Percentiles rank a stretch among this genome's conserved stretches.
Evolutionary conservation across 345 rosid genomes (phyloP).

Genomic region (Hibiscus tridactylites): DNA sequence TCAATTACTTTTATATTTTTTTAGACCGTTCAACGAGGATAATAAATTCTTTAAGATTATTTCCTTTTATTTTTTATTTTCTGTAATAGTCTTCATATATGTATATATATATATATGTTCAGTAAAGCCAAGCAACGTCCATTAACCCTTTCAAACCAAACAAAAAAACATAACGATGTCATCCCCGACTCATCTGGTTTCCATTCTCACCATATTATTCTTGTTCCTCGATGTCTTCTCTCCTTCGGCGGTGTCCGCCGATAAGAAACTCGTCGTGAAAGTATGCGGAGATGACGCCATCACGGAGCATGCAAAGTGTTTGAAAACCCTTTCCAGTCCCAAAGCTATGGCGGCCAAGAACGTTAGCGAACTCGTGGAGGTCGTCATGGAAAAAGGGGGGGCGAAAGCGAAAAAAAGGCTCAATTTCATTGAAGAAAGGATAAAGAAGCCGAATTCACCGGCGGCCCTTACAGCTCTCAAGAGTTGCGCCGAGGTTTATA

Average conservation of each 20-base stretch:
- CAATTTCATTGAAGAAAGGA: background rate
- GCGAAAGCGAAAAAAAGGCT: background rate
- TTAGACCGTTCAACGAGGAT: no score
- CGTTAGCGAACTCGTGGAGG: background rate
- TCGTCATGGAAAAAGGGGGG: background rate
- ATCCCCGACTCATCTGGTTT: background rate
- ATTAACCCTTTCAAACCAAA: background rate
- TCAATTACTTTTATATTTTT: no score
- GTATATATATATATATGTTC: no score
- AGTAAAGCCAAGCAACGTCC: background rate
- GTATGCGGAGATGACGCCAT: background rate
- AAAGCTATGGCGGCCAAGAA: background rate
- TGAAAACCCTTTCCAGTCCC: background rate
- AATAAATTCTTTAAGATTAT: no score
- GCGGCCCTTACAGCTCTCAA: background rate
- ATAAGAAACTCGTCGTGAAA: background rate
- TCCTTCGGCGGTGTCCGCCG: background rate
- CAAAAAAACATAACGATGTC: background rate
- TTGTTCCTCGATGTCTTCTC: background rate
- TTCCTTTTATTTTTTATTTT: no score
- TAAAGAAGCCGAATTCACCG: background rate
- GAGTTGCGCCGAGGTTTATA: background rate
- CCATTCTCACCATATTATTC: background rate
- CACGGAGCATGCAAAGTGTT: background rate
- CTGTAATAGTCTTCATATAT: no score